A percentile compares a stretch with the other conserved stretches of the same genome.
Conservation (phyloP, 441 rosid species). For the Arabidopsis lyrata region DNA sequence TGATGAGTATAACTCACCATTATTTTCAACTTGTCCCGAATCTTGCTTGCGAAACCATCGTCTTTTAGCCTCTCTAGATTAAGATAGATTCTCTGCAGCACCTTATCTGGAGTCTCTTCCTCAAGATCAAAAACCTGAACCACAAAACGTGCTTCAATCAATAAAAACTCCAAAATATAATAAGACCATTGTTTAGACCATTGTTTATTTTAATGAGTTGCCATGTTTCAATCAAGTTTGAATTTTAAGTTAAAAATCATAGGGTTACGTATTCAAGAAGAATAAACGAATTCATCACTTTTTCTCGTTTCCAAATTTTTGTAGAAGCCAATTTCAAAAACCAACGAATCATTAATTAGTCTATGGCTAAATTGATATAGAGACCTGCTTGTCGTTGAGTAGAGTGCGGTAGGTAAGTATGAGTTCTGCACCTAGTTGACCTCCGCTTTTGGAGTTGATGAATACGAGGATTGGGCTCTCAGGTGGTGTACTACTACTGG, state of each 20-base stretch:
- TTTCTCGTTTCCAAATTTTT: not conserved
- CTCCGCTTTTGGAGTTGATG: constrained; percentile 89
- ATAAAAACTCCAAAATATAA: constrained; percentile 1
- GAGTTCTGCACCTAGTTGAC: constrained; percentile 86
- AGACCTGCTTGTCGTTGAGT: constrained; percentile 71
- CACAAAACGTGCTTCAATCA: constrained; percentile 20
- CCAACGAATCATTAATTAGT: constrained; percentile 13
- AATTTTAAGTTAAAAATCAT: not conserved
- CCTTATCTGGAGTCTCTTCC: constrained; percentile 67
- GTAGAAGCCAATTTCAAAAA: not conserved
- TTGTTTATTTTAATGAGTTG: not conserved
- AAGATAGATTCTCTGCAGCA: constrained; percentile 60
- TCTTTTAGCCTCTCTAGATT: constrained; percentile 66
- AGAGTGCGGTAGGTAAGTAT: constrained; percentile 66
- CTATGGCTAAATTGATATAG: not conserved
- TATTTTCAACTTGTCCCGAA: constrained; percentile 61
- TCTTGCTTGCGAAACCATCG: constrained; percentile 52
- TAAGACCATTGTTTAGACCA: too few species aligned
- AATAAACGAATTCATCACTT: not conserved
- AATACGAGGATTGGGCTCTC: constrained; percentile 73
- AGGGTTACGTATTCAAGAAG: not conserved
- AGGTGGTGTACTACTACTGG: constrained; percentile 37
- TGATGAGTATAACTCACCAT: constrained; percentile 54
- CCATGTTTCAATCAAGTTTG: not conserved
- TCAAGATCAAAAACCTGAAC: constrained; percentile 78